Conservation (phyloP, 345 rosid genomes). For the Cardiospermum halicacabum region DNA sequence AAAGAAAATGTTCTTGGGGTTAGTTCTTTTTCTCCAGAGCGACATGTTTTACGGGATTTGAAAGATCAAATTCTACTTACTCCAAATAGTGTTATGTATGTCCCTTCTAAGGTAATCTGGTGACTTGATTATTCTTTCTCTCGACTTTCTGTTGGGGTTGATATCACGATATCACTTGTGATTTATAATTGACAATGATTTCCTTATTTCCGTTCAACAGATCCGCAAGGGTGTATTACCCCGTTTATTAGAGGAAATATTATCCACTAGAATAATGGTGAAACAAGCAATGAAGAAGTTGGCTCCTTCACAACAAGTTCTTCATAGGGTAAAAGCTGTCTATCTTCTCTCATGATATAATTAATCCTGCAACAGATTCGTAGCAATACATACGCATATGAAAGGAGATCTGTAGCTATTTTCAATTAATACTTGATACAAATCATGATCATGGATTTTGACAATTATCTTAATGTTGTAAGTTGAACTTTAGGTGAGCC, state of each 20-base stretch:
- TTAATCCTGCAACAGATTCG: neutral
- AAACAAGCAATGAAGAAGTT: constrained; percentile 88
- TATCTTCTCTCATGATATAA: neutral
- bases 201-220: constrained; percentile 28
- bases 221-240: constrained; percentile 78
- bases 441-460: too few species aligned
- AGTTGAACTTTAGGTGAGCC: neutral
- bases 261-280: constrained; percentile 92
- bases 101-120: constrained; percentile 69
- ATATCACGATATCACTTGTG: neutral
- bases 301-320: constrained; percentile 71
- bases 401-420: neutral
- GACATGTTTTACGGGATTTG: constrained; percentile 42
- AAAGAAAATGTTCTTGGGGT: constrained; percentile 76
- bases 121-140: neutral
- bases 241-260: constrained; percentile 85
- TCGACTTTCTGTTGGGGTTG: neutral
- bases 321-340: constrained; percentile 77
- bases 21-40: constrained; percentile 61
- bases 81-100: constrained; percentile 80
- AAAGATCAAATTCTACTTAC: constrained; percentile 60
- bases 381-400: neutral
- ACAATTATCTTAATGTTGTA: neutral
- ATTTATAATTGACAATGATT: neutral
- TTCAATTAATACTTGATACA: neutral